A percentile compares a stretch with the other conserved stretches of the same genome.
Conservation (phyloP, 768 basidiomycete genomes). For the Sporobolomyces pararoseus region DNA sequence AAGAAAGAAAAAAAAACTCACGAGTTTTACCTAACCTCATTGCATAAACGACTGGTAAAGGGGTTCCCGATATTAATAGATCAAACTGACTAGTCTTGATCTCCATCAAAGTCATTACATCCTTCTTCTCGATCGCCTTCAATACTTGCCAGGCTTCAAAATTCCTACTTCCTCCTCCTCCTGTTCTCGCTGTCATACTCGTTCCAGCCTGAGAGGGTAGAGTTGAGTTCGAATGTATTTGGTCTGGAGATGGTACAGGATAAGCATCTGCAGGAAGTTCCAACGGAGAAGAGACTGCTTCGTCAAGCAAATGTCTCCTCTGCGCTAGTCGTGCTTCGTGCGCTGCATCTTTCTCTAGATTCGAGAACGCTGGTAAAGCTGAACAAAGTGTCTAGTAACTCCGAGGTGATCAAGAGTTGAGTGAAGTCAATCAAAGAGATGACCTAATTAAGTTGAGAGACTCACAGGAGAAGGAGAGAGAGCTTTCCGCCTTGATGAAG, state of each 20-base stretch:
- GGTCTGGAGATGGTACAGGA: not conserved
- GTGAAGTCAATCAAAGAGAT: not conserved
- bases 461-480: not conserved
- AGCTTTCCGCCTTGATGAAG: not conserved
- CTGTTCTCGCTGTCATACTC: not conserved
- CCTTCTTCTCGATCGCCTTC: conserved; percentile 72
- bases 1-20: not conserved
- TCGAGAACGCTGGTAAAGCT: not conserved
- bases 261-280: not conserved
- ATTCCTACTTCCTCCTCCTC: not conserved
- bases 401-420: not conserved
- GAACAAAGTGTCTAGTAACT: not conserved
- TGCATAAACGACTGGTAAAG: conserved; percentile 73
- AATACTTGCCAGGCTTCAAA: conserved; percentile 51
- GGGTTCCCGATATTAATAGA: conserved; percentile 64
- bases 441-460: not conserved
- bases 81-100: conserved; percentile 46
- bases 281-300: conserved; percentile 1
- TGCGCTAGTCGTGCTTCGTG: conserved; percentile 4
- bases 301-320: not conserved
- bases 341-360: not conserved
- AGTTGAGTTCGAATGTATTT: not conserved
- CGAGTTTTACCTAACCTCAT: conserved; percentile 58
- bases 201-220: not conserved
- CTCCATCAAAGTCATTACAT: conserved; percentile 73